Evolutionary conservation across 2,329 filamentous ascomycete genomes (phyloP).

Genomic region (Bretziella fagacearum): DNA sequence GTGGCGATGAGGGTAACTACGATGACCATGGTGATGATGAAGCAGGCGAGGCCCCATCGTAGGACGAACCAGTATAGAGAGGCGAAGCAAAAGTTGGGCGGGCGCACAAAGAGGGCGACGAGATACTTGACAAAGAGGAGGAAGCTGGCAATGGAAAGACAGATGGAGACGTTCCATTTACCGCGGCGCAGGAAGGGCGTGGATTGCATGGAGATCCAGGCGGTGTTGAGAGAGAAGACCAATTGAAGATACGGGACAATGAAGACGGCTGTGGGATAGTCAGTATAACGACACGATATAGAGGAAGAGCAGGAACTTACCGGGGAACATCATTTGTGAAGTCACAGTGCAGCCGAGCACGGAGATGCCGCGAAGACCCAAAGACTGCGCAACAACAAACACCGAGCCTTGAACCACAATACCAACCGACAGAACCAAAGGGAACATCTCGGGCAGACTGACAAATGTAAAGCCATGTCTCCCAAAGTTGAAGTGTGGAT

Average conservation of each 20-base stretch:
- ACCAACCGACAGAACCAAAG: conserved; percentile 38
- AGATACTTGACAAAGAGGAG: conserved; percentile 40
- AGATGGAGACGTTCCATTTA: conserved; percentile 43
- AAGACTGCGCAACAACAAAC: conserved; percentile 40
- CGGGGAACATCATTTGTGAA: conserved; percentile 42
- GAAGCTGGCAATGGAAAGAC: conserved; percentile 30
- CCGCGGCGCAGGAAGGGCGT: conserved; percentile 40
- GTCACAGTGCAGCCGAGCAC: conserved; percentile 35
- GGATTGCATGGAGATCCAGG: conserved; percentile 35
- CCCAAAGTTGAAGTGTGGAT: conserved; percentile 24
- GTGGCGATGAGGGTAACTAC: conserved; percentile 33
- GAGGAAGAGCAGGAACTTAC: conserved; percentile 23
- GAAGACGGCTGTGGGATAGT: conserved; percentile 34
- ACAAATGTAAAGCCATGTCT: conserved; percentile 26
- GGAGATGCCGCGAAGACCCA: conserved; percentile 34
- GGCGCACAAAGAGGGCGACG: conserved; percentile 36
- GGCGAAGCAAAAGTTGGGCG: conserved; percentile 46
- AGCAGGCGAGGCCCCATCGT: conserved; percentile 39
- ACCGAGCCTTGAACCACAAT: conserved; percentile 41
- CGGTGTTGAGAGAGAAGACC: conserved; percentile 46
- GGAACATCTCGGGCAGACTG: conserved; percentile 32
- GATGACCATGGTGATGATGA: conserved; percentile 36
- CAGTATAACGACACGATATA: not conserved
- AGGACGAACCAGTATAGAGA: conserved; percentile 51
- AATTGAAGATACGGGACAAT: conserved; percentile 49